Base-by-base conservation (phyloP, 202 grass and related monocot species). In the Eragrostis tef region DNA sequence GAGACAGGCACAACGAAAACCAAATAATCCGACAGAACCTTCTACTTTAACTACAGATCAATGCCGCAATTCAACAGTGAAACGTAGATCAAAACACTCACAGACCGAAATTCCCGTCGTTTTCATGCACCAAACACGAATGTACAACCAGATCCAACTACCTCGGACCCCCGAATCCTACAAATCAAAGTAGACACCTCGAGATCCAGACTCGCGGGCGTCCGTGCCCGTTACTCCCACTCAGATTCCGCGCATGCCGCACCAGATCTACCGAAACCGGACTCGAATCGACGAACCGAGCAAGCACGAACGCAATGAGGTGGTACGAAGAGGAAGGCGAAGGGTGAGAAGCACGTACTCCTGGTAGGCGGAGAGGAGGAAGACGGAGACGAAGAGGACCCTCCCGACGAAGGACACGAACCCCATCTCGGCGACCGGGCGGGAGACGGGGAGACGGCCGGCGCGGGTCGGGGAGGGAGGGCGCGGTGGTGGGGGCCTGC, bases 301-400 rank as follows among this genome's bases (percentile, higher is more conserved):
- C 70, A 36, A 53, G 47, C 14, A 39, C 25, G 17, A 75, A 10
- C 54, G 14, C 66, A 50, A 73, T 60, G 69, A 65, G 77, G 53
- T 1, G 59, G 47, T 1, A 74, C 11, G 47, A 1, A 49, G 13
- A 15, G 3, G 20, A 41, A 76, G 12, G 3, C 3, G 53, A 85
- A 73, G 17, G 11, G 80, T 60, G 31, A 26, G 62, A 80, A n/a
- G n/a, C 13, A 53, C 94, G 75, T 89, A 97, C 94, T 97, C 94
- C 91, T 91, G 94, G 84, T 97, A 97, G 22, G 94, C 94, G 71
- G 91, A 97, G 60, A 97, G 88, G 74, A 97, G 94, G 79, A 97
- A 97, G 16, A 91, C 88, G 27, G 88, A 87, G 74, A 89, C 88
- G 87, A 97, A 97, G 79, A 97, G 88, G 77, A 93, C 88, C 77